A percentile compares a stretch with the other conserved stretches of the same genome.
Evolutionary conservation across 2,329 filamentous ascomycete genomes (phyloP).

Genomic region (Elsinoe australis): DNA sequence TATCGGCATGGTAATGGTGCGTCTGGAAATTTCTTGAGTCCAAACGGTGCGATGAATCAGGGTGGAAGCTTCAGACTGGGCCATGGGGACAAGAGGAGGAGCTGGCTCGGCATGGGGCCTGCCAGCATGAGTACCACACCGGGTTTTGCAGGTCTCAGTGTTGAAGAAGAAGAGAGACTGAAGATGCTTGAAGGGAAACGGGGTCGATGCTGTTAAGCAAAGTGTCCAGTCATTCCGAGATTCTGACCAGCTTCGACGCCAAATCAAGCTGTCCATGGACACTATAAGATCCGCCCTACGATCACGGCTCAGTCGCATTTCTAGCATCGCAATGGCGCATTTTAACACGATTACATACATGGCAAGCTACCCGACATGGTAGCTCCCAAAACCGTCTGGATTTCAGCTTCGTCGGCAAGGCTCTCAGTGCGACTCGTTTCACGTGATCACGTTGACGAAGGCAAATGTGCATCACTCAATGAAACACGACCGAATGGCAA

Average conservation of each 20-base stretch:
- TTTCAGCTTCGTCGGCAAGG: no score
- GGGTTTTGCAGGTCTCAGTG: slow-evolving; percentile 26
- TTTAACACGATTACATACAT: no score
- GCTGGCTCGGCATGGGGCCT: slow-evolving; percentile 49
- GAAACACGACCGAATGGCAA: no score
- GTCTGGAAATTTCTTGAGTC: slow-evolving; percentile 28
- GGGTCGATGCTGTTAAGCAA: slow-evolving; percentile 14
- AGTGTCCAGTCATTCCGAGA: not conserved
- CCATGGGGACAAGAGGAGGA: slow-evolving; percentile 54
- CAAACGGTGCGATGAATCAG: not conserved
- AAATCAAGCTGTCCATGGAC: no score
- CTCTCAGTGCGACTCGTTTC: no score
- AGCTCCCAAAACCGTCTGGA: no score
- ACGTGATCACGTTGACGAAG: no score
- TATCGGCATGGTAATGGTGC: slow-evolving; percentile 36
- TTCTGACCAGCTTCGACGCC: not conserved
- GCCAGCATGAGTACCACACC: slow-evolving; percentile 42
- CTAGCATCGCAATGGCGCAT: no score
- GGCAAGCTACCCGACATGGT: no score
- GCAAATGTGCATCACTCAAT: no score
- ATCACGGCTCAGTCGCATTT: no score
- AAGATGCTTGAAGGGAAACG: slow-evolving; percentile 22
- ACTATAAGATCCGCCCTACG: no score
- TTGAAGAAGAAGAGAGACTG: slow-evolving; percentile 23
- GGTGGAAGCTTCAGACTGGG: slow-evolving; percentile 50